Conservation (phyloP, 2,329 filamentous ascomycete genomes). For the Penicillium hesseltinei region DNA sequence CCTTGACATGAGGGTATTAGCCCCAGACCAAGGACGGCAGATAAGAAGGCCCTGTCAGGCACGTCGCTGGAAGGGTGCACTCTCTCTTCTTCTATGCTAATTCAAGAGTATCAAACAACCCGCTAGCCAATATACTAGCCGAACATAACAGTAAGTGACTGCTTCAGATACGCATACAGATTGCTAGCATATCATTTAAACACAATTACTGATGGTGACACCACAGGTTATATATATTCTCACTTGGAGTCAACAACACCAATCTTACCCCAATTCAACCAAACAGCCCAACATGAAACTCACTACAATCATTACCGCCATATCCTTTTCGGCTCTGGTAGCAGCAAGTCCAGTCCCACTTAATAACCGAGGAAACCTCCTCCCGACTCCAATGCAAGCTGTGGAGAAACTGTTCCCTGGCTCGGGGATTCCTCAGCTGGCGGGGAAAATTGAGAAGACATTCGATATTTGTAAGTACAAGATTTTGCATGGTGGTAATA, state of each 20-base stretch:
- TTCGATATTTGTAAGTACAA: slow-evolving; percentile 14
- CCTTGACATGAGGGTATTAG: neutral
- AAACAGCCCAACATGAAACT: slow-evolving; percentile 16
- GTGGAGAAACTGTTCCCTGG: slow-evolving; percentile 18
- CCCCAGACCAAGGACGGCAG: neutral
- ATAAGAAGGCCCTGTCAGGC: neutral
- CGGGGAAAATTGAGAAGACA: slow-evolving; percentile 9
- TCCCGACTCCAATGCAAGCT: slow-evolving; percentile 13
- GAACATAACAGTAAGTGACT: neutral
- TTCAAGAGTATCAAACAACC: neutral
- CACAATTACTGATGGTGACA: too few species aligned
- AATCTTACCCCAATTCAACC: neutral
- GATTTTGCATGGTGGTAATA: neutral
- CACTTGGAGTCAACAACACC: neutral
- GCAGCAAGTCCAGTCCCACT: slow-evolving; percentile 10
- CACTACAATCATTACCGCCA: slow-evolving; percentile 11
- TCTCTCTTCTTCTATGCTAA: neutral
- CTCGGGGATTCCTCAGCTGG: slow-evolving; percentile 16
- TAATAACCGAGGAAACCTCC: neutral
- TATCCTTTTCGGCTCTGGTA: slow-evolving; percentile 8
- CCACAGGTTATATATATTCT: neutral
- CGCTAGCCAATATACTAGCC: neutral
- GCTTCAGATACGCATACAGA: too few species aligned
- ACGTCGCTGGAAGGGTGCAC: neutral
- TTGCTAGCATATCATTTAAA: neutral